Base-by-base conservation (phyloP, 163 green algal genomes). In the Scenedesmus sp. region DNA sequence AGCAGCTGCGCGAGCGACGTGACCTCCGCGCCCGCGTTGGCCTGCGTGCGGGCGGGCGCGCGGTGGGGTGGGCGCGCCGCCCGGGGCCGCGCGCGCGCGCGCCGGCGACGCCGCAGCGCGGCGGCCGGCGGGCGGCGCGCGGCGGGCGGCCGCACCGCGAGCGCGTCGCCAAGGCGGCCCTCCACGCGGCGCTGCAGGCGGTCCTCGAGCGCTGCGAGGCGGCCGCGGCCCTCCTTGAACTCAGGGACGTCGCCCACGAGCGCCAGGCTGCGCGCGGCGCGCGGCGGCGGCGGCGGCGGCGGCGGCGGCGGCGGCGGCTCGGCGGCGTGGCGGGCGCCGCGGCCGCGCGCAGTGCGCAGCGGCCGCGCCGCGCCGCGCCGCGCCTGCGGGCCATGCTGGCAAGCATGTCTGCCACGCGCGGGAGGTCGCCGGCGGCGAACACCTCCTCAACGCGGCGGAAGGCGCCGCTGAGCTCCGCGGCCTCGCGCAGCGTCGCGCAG, bases 201-300 rank as follows among this genome's bases (percentile, higher is more conserved):
- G 72, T 95, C 88, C 82, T 98, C 92, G 53, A 97, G 79, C 20
- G 75, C 81, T 9, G 73, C 70, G 60, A 98, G 85, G 48, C 82
- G 85, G 15, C 90, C 76, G 31, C 77, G 64, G n/a, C 90, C 92
- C 58, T 90, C 89, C 0, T 82, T 77, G 85, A 98, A 97, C 83
- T 97, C 93, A 0, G 94, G 93, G 34, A 97, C 93, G 69, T 94
- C 87, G 22, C 92, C 91, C 18, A 96, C 89, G 29, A 79, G 36
- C 18, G 65, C 31, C 17, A 83, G 58, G 57, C 63, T 81, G 62
- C n/a, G 14, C 9, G 31, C 5, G 39, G 7, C 7, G 39, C 10
- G 39, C 4, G 4, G 50, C 50, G 54, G 10, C 17, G 47, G 31
- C 42, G 58, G 42, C 39, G 28, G 18, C 20, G 24, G 31, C 47